Evolutionary conservation across 768 basidiomycete genomes (phyloP).

Genomic region (Obba rivulosa): DNA sequence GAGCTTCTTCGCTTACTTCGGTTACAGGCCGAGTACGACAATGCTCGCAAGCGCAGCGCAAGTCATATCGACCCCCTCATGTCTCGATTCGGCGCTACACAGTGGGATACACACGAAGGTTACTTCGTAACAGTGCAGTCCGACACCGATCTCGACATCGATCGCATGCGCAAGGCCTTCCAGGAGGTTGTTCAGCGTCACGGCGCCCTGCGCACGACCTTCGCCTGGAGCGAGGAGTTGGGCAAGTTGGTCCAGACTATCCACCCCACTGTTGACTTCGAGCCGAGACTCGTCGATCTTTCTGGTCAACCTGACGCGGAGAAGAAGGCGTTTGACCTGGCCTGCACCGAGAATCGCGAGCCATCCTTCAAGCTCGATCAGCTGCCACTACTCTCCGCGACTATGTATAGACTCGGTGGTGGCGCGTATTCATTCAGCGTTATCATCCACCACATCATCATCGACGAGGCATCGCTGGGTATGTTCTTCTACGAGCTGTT

Average conservation of each 20-base stretch:
- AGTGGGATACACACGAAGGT: constrained; percentile 28
- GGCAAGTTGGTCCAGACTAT: constrained; percentile 26
- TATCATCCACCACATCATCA: constrained; percentile 27
- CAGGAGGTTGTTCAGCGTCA: constrained; percentile 24
- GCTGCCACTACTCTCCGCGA: constrained; percentile 20
- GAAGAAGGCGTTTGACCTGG: constrained; percentile 26
- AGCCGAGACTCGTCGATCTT: constrained; percentile 21
- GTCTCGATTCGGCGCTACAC: constrained; percentile 28
- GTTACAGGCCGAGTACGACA: constrained; percentile 21
- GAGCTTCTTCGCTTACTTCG: not conserved
- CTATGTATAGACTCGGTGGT: constrained; percentile 21
- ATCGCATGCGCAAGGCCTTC: constrained; percentile 23
- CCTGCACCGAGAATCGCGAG: constrained; percentile 13
- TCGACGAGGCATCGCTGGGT: constrained; percentile 24
- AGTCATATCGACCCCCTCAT: constrained; percentile 26
- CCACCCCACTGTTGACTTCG: constrained; percentile 24
- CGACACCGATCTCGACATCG: constrained; percentile 22
- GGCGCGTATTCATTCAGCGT: constrained; percentile 25
- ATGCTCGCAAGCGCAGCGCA: constrained; percentile 22
- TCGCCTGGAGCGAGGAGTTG: constrained; percentile 25
- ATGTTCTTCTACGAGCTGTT: constrained; percentile 28
- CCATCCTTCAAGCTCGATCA: constrained; percentile 24
- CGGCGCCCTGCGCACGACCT: constrained; percentile 24
- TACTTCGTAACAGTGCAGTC: constrained; percentile 14
- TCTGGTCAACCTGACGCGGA: constrained; percentile 20